Conservation (phyloP, 441 rosid species). For the Gossypium laxum region DNA sequence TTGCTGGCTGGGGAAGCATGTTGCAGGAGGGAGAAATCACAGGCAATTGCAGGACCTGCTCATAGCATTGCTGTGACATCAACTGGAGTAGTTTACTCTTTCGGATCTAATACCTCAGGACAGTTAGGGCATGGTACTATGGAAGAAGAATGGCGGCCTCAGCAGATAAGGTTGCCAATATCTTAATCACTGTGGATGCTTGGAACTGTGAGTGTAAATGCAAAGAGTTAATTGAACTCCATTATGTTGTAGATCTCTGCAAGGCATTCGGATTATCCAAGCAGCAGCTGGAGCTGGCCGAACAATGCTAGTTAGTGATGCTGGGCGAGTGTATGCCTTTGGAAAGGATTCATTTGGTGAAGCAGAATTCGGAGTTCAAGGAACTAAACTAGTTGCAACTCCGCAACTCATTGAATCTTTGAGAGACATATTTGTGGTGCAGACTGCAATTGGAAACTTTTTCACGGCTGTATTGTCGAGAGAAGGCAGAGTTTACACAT, state of each 20-base stretch:
- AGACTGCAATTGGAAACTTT: conserved; percentile 86
- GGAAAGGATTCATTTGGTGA: conserved; percentile 79
- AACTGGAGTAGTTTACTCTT: conserved; percentile 58
- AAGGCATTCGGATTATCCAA: conserved; percentile 82
- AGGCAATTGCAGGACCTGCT: conserved; percentile 90
- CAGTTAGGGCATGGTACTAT: conserved; percentile 82
- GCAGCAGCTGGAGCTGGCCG: conserved; percentile 86
- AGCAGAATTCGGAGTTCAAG: conserved; percentile 53
- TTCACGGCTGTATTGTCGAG: conserved; percentile 81
- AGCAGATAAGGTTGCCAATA: conserved; percentile 59
- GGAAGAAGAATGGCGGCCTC: conserved; percentile 64
- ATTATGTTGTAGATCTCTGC: conserved; percentile 74
- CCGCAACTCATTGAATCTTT: conserved; percentile 69
- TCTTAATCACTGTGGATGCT: conserved; percentile 26
- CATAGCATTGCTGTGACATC: conserved; percentile 89
- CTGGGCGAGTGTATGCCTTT: conserved; percentile 68
- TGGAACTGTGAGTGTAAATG: conserved; percentile 24
- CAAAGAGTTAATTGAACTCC: conserved; percentile 37
- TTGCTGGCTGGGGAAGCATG: conserved; percentile 85
- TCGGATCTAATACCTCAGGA: conserved; percentile 78
- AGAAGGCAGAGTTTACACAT: conserved; percentile 89
- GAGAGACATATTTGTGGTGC: conserved; percentile 76
- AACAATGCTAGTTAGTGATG: conserved; percentile 88
- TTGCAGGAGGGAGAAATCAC: conserved; percentile 87
- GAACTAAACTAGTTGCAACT: conserved; percentile 41